phyloP scores from a whole-genome alignment of 257 asterid species.

The Solanum etuberosum region DNA sequence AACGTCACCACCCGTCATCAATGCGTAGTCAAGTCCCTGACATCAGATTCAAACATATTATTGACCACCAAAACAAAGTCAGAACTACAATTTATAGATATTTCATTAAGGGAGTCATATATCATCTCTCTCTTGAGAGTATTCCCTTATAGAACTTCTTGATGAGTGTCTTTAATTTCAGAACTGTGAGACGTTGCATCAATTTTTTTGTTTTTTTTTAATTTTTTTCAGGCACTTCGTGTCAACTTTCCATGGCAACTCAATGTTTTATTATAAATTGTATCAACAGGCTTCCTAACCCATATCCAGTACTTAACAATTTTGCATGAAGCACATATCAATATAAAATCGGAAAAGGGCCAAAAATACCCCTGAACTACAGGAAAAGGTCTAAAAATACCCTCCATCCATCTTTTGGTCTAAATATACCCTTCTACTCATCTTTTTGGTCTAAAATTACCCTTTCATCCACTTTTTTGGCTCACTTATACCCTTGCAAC shows the following conservation, averaged over 20 bases:
- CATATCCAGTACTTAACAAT: neutral
- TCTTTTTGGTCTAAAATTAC: too few species aligned
- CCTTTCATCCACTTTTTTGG: too few species aligned
- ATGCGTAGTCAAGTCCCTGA: conserved; percentile 94
- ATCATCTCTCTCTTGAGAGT: neutral
- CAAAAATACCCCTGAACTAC: too few species aligned
- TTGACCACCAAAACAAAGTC: neutral
- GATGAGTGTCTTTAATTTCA: neutral
- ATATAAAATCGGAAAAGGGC: too few species aligned
- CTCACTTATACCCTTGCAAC: too few species aligned
- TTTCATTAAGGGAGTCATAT: neutral
- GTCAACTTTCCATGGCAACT: neutral
- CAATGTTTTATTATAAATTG: neutral
- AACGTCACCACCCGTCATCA: conserved; percentile 99
- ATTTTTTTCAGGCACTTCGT: neutral
- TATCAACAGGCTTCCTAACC: neutral
- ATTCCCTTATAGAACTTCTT: neutral
- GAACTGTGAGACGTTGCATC: neutral
- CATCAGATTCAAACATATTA: conserved; percentile 8
- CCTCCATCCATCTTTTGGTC: too few species aligned
- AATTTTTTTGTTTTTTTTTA: neutral
- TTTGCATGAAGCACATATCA: neutral
- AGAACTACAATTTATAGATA: neutral
- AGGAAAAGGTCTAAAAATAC: too few species aligned
- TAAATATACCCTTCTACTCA: too few species aligned